Conservation (phyloP, 768 basidiomycete genomes). For the Pholiota microspora region DNA sequence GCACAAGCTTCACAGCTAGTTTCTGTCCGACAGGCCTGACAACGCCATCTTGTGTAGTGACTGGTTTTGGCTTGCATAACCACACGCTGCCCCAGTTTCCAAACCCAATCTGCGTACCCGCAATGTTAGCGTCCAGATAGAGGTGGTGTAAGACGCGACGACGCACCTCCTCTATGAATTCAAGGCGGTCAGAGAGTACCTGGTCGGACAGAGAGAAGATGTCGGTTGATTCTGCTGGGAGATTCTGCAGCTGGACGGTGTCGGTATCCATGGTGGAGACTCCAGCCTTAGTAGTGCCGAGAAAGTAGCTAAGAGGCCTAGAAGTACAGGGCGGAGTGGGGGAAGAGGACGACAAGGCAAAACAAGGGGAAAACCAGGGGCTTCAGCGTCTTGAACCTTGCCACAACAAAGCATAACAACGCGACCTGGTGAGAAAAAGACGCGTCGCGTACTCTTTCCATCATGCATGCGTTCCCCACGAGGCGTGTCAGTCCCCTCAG, state of each 20-base stretch:
- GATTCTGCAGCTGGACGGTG: constrained; percentile 27
- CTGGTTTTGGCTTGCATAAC: constrained; percentile 65
- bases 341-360: constrained; percentile 9
- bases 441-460: constrained; percentile 24
- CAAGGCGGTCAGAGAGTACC: constrained; percentile 63
- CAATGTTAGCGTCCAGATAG: constrained; percentile 3
- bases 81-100: constrained; percentile 95
- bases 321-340: constrained; percentile 63
- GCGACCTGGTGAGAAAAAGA: constrained; percentile 31
- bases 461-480: constrained; percentile 22
- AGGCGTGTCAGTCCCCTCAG: constrained; percentile 5
- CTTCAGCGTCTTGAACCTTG: constrained; percentile 33
- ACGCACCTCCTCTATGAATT: constrained; percentile 73
- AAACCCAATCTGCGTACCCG: constrained; percentile 66
- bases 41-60: constrained; percentile 31
- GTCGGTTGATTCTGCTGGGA: constrained; percentile 43
- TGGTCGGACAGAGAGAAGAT: constrained; percentile 77
- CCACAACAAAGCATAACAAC: constrained; percentile 40
- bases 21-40: constrained; percentile 45
- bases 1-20: constrained; percentile 92
- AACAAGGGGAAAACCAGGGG: constrained; percentile 11
- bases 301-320: constrained; percentile 50
- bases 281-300: constrained; percentile 1
- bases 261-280: constrained; percentile 39
- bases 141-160: constrained; percentile 2